Conservation (phyloP, 2,329 filamentous ascomycete genomes). For the Phialemoniopsis sp. region DNA sequence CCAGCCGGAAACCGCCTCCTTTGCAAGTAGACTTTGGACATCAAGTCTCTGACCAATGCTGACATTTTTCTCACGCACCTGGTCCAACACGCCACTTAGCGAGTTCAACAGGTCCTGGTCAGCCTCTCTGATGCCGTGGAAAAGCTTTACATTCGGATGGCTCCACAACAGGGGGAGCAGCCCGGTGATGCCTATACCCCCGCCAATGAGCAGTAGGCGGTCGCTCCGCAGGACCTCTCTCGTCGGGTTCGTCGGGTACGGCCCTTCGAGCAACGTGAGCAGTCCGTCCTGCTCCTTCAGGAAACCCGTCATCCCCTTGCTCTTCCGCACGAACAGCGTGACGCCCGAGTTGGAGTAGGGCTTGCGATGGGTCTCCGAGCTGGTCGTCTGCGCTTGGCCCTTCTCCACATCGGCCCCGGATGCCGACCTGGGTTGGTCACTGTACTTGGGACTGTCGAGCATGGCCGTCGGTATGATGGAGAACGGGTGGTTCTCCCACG, state of each 20-base stretch:
- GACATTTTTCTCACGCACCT: constrained; percentile 14
- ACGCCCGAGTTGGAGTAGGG: constrained; percentile 15
- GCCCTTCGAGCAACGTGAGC: constrained; percentile 31
- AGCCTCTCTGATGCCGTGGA: constrained; percentile 25
- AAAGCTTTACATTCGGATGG: constrained; percentile 29
- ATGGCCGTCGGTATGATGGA: constrained; percentile 21
- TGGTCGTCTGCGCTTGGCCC: not conserved
- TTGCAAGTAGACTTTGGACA: constrained; percentile 19
- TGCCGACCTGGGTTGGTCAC: not conserved
- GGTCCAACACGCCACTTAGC: constrained; percentile 20
- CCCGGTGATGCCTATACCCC: constrained; percentile 44
- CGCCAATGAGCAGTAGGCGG: constrained; percentile 34
- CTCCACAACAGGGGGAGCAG: constrained; percentile 25
- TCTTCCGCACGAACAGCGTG: constrained; percentile 29
- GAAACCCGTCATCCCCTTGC: constrained; percentile 25
- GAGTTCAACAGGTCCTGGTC: constrained; percentile 18
- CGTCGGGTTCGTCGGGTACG: constrained; percentile 26
- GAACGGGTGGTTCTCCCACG: constrained; percentile 54
- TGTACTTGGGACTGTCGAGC: not conserved
- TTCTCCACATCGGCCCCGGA: not conserved
- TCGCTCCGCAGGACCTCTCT: constrained; percentile 21
- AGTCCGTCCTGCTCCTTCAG: constrained; percentile 18
- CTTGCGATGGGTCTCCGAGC: not conserved
- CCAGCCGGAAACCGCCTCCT: constrained; percentile 21
- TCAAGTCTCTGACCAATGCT: constrained; percentile 25